Evolutionary conservation across 2,329 filamentous ascomycete genomes (phyloP), one percentile per base, ranked within the genome.

Genomic region (Ophiocordyceps sinensis): DNA sequence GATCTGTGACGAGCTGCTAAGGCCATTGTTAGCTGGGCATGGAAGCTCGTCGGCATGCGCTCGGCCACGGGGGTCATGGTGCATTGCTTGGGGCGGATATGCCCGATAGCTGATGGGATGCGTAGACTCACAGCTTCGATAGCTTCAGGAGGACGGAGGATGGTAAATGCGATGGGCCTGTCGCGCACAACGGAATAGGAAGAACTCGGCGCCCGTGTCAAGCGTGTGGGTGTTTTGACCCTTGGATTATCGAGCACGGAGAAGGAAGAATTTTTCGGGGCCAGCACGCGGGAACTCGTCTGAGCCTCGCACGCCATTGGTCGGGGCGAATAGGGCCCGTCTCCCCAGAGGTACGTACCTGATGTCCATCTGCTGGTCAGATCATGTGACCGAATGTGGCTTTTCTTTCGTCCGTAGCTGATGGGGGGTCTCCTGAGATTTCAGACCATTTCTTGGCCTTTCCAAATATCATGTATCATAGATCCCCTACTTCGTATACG

Each of bases 161-260:
- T 59, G 59, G 60, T 63, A 63, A 63, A 63, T 63, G 61, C 59
- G 60, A 63, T 55, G 58, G 58, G 54, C 55, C 60, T 49, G 52
- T 52, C 51, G 46, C 49, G 52, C 50, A 57, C 53, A 57, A 63
- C 64, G 64, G 64, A 66, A 62, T 56, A 65, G 63, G 64, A 66
- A 66, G 63, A 66, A 66, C 63, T 64, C 62, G 57, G 56, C 53
- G 49, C 54, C 57, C 50, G 52, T 45, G 45, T 39, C 45, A 44
- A 47, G 51, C 50, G 50, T 54, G 51, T 55, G 55, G 49, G 52
- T 58, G 54, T 59, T 59, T 58, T 56, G 48, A 48, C 44, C 36
- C 40, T 49, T 34, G 47, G 49, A 47, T 52, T 51, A 49, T 38
- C 36, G 43, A 43, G 42, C 47, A 55, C 54, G 57, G 56, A 59